Percentiles rank a stretch among this genome's conserved stretches.
These are phyloP conservation scores for Acacia crassicarpa DNA, from an alignment of 306 rosid species.

Conservation along the genomic window DNA sequence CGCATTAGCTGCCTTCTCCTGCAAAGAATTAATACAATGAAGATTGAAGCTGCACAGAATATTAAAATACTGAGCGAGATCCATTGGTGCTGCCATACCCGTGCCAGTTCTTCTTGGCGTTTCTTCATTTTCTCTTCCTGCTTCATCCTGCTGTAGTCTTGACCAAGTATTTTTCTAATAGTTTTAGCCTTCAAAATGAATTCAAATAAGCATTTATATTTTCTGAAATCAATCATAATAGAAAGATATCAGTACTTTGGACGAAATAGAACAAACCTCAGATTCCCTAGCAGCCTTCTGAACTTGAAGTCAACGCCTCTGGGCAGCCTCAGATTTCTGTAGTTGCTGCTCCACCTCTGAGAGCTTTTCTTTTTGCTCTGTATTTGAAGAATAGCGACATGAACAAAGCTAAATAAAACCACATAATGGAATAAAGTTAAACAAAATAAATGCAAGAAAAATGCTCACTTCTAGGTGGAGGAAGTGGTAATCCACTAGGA, in stretches of 20 bases:
- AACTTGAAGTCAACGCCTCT: conserved; percentile 80
- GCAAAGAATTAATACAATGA: conserved; percentile 27
- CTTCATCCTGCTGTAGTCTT: no score
- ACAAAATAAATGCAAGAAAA: not conserved
- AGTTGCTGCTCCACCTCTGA: conserved; percentile 82
- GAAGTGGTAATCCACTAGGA: conserved; percentile 76
- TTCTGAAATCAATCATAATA: conserved; percentile 17
- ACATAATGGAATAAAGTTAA: not conserved
- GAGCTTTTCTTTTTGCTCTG: conserved; percentile 92
- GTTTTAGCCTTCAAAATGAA: conserved; percentile 74
- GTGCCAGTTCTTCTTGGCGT: no score
- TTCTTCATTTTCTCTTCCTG: no score
- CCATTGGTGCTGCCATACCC: no score
- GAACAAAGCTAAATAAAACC: conserved; percentile 18
- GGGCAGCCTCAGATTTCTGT: conserved; percentile 98
- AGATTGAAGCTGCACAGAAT: conserved; percentile 26
- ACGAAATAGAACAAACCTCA: conserved; percentile 58
- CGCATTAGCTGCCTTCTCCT: conserved; percentile 94
- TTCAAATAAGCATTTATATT: conserved; percentile 18
- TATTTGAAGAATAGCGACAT: conserved; percentile 25
- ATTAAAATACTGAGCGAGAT: not conserved
- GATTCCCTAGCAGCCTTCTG: conserved; percentile 94
- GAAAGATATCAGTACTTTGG: not conserved
- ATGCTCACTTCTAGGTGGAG: conserved; percentile 70
- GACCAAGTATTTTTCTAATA: conserved; percentile 91